These are phyloP conservation scores for Malassezia arunalokei DNA, from an alignment of 1,284 basidiomycete genomes.

Conservation along the genomic window DNA sequence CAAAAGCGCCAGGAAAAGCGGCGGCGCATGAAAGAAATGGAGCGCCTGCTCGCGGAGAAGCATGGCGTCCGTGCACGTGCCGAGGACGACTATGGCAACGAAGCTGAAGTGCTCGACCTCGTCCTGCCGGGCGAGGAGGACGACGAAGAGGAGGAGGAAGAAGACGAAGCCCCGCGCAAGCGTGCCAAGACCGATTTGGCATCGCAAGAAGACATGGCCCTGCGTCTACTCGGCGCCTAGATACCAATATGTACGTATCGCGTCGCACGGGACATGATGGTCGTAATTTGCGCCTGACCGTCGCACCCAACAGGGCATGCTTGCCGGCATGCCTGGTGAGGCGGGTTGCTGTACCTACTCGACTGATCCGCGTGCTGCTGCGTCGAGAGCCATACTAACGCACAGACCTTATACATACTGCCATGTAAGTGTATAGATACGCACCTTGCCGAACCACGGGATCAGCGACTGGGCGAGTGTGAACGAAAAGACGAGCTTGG, in stretches of 20 bases:
- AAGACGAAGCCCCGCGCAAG: neutral
- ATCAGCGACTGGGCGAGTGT: conserved; percentile 92
- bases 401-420: neutral
- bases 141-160: conserved; percentile 20
- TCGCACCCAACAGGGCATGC: conserved; percentile 27
- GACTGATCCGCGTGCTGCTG: neutral
- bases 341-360: conserved; percentile 23
- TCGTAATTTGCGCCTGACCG: conserved; percentile 40
- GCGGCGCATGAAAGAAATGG: conserved; percentile 71
- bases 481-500: conserved; percentile 95
- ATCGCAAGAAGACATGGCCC: conserved; percentile 16
- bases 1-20: conserved; percentile 48
- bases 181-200: conserved; percentile 1
- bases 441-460: conserved; percentile 67
- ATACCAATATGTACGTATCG: neutral
- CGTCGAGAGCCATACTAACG: neutral
- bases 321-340: conserved; percentile 33
- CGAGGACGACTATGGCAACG: conserved; percentile 16
- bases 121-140: conserved; percentile 50
- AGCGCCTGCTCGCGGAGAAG: conserved; percentile 52
- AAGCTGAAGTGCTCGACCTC: conserved; percentile 20
- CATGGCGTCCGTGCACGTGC: conserved; percentile 12
- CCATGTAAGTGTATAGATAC: conserved; percentile 14
- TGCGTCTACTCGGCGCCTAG: conserved; percentile 22
- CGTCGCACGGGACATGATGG: conserved; percentile 20